Percentiles rank a stretch among this genome's conserved stretches.
Evolutionary conservation across 257 asterid species (phyloP).

Genomic region (Prunella vulgaris): DNA sequence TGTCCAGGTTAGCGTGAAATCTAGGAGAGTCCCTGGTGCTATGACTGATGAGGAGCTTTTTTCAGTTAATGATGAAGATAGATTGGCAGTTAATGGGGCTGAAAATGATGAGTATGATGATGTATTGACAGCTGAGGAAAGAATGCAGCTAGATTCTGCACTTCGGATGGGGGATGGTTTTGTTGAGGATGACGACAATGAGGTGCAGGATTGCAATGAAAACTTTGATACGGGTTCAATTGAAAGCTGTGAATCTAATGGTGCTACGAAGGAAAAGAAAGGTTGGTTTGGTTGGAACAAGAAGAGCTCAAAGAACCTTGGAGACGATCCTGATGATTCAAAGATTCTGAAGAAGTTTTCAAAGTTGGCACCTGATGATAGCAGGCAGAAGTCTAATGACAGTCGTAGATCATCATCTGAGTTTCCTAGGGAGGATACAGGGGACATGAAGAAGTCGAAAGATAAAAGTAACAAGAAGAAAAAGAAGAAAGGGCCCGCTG

Average conservation of each 20-base stretch:
- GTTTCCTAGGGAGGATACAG: constrained; percentile 54
- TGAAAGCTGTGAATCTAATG: constrained; percentile 73
- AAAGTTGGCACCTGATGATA: constrained; percentile 69
- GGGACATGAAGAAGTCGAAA: constrained; percentile 67
- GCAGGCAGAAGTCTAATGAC: constrained; percentile 55
- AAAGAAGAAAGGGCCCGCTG: constrained; percentile 64
- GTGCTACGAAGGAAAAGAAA: constrained; percentile 76
- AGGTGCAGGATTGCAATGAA: constrained; percentile 65
- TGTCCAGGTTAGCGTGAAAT: constrained; percentile 93
- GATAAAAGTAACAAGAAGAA: constrained; percentile 86
- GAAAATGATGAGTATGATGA: constrained; percentile 70
- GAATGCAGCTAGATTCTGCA: constrained; percentile 90
- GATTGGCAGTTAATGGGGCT: constrained; percentile 44
- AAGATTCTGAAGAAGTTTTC: constrained; percentile 73
- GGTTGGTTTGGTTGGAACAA: constrained; percentile 92
- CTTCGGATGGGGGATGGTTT: constrained; percentile 73
- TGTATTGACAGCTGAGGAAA: constrained; percentile 93
- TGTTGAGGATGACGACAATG: constrained; percentile 71
- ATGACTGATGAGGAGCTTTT: constrained; percentile 97
- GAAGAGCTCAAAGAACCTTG: constrained; percentile 63
- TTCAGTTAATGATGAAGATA: constrained; percentile 77
- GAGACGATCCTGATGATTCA: constrained; percentile 80
- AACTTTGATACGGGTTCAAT: constrained; percentile 57
- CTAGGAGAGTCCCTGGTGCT: constrained; percentile 99
- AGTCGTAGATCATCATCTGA: constrained; percentile 70